These are phyloP conservation scores for Streptanthus diversifolius DNA, from an alignment of 345 rosid genomes.

Conservation along the genomic window DNA sequence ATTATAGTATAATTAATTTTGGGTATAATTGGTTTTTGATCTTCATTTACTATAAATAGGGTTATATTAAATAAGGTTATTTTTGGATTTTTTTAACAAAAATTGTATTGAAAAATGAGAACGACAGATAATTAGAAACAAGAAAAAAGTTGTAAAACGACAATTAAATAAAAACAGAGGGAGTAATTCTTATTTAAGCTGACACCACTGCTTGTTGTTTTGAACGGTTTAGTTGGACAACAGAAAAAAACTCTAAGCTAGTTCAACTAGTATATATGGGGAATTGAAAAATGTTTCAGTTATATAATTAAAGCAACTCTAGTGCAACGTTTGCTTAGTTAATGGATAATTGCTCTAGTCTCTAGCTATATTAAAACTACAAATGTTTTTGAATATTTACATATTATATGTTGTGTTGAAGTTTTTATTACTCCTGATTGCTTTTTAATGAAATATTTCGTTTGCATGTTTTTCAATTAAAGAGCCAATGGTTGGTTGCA, in stretches of 20 bases:
- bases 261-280: not conserved
- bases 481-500: not conserved
- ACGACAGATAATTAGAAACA: no score
- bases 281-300: not conserved
- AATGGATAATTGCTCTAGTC: not conserved
- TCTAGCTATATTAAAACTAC: not conserved
- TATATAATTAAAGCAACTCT: not conserved
- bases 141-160: no score
- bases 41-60: no score
- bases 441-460: not conserved
- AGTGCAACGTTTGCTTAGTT: not conserved
- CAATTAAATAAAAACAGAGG: no score
- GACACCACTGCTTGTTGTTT: slow-evolving; percentile 24
- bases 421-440: not conserved
- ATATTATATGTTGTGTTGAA: no score
- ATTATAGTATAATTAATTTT: no score
- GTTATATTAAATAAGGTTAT: no score
- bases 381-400: no score
- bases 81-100: no score
- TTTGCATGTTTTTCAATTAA: not conserved
- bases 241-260: not conserved
- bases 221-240: not conserved
- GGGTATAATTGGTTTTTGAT: no score
- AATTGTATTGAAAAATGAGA: no score
- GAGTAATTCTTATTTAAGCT: slow-evolving; percentile 19